phyloP scores from a whole-genome alignment of 345 rosid genomes.

The Hibiscus mutabilis region DNA sequence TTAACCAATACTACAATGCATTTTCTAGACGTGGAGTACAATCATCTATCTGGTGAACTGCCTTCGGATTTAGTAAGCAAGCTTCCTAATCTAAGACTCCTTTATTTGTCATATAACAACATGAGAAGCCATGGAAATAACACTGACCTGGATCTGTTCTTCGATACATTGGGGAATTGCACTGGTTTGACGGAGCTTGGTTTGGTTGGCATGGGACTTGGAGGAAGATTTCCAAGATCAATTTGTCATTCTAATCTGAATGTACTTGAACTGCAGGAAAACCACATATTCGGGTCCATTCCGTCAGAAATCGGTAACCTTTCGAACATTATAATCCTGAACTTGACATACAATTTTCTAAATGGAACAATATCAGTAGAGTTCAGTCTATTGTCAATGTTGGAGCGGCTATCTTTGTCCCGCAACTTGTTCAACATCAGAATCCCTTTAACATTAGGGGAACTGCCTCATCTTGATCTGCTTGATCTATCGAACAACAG shows the following conservation, averaged over 20 bases:
- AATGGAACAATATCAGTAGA: conserved; percentile 30
- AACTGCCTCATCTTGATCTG: conserved; percentile 23
- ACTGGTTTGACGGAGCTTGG: conserved; percentile 35
- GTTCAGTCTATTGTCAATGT: conserved; percentile 18
- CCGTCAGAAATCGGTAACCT: conserved; percentile 34
- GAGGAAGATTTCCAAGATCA: conserved; percentile 42
- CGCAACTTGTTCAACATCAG: conserved; percentile 28
- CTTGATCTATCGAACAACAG: conserved; percentile 45
- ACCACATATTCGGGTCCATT: conserved; percentile 35
- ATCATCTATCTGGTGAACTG: conserved; percentile 35
- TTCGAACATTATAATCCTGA: conserved; percentile 24
- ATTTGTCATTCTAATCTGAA: conserved; percentile 22
- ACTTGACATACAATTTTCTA: conserved; percentile 35
- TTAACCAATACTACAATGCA: conserved; percentile 31
- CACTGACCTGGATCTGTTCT: conserved; percentile 37
- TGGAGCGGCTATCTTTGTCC: conserved; percentile 40
- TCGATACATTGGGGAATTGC: conserved; percentile 35
- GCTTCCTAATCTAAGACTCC: conserved; percentile 13
- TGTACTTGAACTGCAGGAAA: conserved; percentile 30
- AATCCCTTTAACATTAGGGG: conserved; percentile 39
- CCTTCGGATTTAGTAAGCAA: conserved; percentile 32
- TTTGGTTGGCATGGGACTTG: conserved; percentile 44
- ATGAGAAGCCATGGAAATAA: conserved; percentile 38
- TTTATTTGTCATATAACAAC: conserved; percentile 42
- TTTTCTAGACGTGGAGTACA: conserved; percentile 35